These are phyloP conservation scores for Margaritispora aquatica DNA, from an alignment of 495 filamentous ascomycete species.

Conservation along the genomic window DNA sequence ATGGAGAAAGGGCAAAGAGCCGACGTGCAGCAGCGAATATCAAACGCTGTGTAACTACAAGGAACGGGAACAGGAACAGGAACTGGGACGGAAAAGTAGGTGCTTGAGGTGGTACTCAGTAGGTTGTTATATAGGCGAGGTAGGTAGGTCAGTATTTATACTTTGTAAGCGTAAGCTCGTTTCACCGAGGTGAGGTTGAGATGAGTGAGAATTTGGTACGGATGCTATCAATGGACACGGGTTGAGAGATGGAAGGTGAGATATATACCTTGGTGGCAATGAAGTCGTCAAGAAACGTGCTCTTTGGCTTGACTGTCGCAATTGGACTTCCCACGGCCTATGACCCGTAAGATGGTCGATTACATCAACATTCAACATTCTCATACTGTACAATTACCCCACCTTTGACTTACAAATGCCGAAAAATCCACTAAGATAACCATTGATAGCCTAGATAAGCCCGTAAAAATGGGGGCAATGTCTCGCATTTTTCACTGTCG, in stretches of 20 bases:
- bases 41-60: background rate
- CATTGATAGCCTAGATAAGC: background rate
- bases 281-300: background rate
- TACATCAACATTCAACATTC: no score
- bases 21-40: background rate
- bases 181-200: background rate
- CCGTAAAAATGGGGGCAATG: background rate
- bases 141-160: no score
- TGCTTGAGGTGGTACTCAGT: no score
- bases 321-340: background rate
- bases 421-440: background rate
- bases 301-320: background rate
- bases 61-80: no score
- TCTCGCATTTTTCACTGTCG: background rate
- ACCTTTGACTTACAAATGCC: background rate
- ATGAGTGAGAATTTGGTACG: background rate
- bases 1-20: no score
- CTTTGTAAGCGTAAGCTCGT: background rate
- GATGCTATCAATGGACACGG: background rate
- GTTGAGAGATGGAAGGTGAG: background rate
- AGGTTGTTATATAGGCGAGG: no score
- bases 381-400: background rate
- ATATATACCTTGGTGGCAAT: background rate
- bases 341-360: no score
- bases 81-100: background rate